These are phyloP conservation scores for Xylaria sp. DNA, from an alignment of 2,329 filamentous ascomycete genomes.

Conservation along the genomic window DNA sequence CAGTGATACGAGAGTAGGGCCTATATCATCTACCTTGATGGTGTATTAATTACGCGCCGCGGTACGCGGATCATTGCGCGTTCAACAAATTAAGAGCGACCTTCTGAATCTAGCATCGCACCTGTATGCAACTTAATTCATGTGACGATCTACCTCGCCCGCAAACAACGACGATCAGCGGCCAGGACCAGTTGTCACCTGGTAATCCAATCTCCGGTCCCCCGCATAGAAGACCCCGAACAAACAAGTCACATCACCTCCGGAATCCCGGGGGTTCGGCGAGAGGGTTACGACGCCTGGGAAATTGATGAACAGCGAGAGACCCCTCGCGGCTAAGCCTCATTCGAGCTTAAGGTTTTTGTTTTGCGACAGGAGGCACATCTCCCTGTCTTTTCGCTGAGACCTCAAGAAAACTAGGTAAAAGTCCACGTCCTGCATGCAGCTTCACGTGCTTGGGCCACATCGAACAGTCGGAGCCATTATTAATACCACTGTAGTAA, in stretches of 20 bases:
- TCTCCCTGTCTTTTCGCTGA: not conserved
- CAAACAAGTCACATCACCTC: not conserved
- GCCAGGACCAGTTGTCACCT: not conserved
- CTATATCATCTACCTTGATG: slow-evolving; percentile 1
- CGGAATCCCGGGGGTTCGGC: not conserved
- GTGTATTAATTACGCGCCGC: not conserved
- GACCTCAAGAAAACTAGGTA: not conserved
- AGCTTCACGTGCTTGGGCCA: not conserved
- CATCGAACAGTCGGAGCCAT: not conserved
- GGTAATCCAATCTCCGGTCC: not conserved
- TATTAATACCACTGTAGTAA: not conserved
- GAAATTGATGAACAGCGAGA: not conserved
- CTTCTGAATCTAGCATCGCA: not conserved
- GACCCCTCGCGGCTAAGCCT: not conserved
- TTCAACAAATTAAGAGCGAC: not conserved
- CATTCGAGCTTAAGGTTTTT: not conserved
- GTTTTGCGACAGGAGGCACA: not conserved
- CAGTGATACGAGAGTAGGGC: not conserved
- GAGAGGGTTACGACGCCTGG: not conserved
- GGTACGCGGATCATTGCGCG: not conserved
- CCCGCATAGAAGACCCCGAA: not conserved
- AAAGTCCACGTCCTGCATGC: not conserved
- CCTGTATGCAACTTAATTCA: not conserved
- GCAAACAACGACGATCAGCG: not conserved
- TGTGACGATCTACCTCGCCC: not conserved